Base-by-base conservation (phyloP, 2,329 filamentous ascomycete genomes). In the Huntiella abstrusa region DNA sequence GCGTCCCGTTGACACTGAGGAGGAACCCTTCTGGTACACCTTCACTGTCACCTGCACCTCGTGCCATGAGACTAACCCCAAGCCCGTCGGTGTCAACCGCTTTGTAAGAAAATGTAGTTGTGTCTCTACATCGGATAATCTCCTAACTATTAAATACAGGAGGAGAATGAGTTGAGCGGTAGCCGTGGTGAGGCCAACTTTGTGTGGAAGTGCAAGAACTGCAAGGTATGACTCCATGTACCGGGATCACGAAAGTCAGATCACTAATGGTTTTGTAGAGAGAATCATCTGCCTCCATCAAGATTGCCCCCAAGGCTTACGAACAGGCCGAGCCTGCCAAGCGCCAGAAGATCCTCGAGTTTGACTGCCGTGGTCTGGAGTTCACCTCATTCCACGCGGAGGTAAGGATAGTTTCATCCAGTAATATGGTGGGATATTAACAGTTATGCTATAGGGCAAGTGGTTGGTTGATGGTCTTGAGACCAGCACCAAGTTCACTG, bases 41-140 rank as follows among this genome's bases (percentile, higher is more conserved):
- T 96, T 98, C 74, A 91, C 83, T 59, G 88, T 98, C 33, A 84
- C 95, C 68, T 98, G 91, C 65, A 95, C 85, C n/a, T 94, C 87
- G 46, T 98, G 91, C 63, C 78, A 86, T 51, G 91, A 98, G 62
- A 78, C 72, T 1, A 87, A 98, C 60, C 73, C 81, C 8, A 98
- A 95, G 55, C 78, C 75, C 65, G 76, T 98, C 45, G 80, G 78
- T 48, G 75, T 96, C 52, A 94, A 74, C 64, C 81, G 88, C 52
- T 93, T 92, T 68, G 87, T 94, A 68, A 52, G 80, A 65, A 13
- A 11, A 10, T 13, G 7, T 1, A 19, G 5, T 41, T 32, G 28
- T 16, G 7, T 10, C 11, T 19, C 39, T 42, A 6, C 40, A 28
- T 28, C 22, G 22, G 22, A 28, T 28, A 10, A 28, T 28, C 6